Base-by-base conservation (phyloP, 495 filamentous ascomycete genomes). In the Poronia punctata region DNA sequence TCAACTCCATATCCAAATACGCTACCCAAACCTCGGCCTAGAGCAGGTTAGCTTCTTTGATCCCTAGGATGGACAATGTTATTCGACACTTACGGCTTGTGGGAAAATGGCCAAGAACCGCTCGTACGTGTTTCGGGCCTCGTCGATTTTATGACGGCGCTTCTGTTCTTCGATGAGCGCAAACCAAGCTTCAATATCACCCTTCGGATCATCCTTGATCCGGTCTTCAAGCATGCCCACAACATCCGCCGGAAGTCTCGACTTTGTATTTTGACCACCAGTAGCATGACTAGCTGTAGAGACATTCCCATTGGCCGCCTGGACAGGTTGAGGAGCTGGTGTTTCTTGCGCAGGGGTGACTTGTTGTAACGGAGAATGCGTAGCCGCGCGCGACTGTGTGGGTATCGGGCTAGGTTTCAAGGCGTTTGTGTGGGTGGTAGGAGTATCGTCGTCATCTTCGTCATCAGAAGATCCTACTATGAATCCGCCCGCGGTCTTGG, bases 101-200 rank as follows among this genome's bases (percentile, higher is more conserved):
- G 93, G 93, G 54, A 95, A 98, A 23, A 89, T 63, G 48, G 78
- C 74, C 53, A 98, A 71, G 53, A 96, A 95, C 26, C 83, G 75
- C 38, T 95, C 84, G 53, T 89, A 97, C 14, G 81, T 77, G 38
- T 72, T 74, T 38, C 92, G 82, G 14, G 83, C 79, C 49, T 88
- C 85, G 40, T 90, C 84, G 38, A 88, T 61, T 59, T 89, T 88
- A 57, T 80, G 79, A 50, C 84, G 84, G 53, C 76, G 74, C 48
- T 80, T 80, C 58, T 95, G 82, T 62, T 97, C 89, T 46, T 72
- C 72, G 59, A 98, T 88, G 53, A 98, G 70, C 41, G 73, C 72
- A 50, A 89, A 62, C 92, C 92, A 98, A 11, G 90, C 87, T 34
- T 88, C 79, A 48, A 90, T 71, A 54, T 96, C 92, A 45, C 89